Evolutionary conservation across 306 rosid genomes (phyloP).

Genomic region (Fragaria nilgerrensis): DNA sequence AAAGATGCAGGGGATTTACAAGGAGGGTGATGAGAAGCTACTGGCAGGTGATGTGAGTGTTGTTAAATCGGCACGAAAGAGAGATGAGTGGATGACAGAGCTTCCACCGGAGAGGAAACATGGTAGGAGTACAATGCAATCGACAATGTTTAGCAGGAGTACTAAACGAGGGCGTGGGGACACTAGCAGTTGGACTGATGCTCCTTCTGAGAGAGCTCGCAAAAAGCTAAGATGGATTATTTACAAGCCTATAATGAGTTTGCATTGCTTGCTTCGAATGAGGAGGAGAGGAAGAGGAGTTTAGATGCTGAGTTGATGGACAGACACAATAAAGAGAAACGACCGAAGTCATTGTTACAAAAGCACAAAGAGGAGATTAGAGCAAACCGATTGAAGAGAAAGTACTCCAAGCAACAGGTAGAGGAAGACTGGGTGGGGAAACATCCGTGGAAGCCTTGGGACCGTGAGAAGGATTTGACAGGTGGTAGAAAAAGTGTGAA

Average conservation of each 20-base stretch:
- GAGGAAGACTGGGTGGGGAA: slow-evolving; percentile 77
- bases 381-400: slow-evolving; percentile 55
- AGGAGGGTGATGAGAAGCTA: background rate
- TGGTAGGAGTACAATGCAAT: slow-evolving; percentile 48
- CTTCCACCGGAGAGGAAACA: background rate
- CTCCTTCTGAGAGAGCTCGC: slow-evolving; percentile 78
- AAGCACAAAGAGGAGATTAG: slow-evolving; percentile 61
- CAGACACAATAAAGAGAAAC: slow-evolving; percentile 68
- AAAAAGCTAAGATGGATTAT: slow-evolving; percentile 82
- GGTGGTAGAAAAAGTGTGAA: slow-evolving; percentile 70
- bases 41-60: background rate
- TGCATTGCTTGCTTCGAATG: slow-evolving; percentile 68
- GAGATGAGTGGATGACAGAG: background rate
- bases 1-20: slow-evolving; percentile 22
- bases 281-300: slow-evolving; percentile 50
- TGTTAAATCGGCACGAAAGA: background rate
- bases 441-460: slow-evolving; percentile 99
- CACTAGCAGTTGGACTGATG: slow-evolving; percentile 81
- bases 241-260: slow-evolving; percentile 83
- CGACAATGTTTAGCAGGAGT: slow-evolving; percentile 58
- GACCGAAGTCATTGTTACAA: slow-evolving; percentile 70
- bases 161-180: slow-evolving; percentile 92
- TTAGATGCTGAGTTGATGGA: slow-evolving; percentile 82
- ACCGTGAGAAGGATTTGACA: slow-evolving; percentile 79
- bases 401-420: slow-evolving; percentile 31